These are phyloP conservation scores for Albugo candida DNA, from an alignment of 352 stramenopile genomes.

Conservation along the genomic window DNA sequence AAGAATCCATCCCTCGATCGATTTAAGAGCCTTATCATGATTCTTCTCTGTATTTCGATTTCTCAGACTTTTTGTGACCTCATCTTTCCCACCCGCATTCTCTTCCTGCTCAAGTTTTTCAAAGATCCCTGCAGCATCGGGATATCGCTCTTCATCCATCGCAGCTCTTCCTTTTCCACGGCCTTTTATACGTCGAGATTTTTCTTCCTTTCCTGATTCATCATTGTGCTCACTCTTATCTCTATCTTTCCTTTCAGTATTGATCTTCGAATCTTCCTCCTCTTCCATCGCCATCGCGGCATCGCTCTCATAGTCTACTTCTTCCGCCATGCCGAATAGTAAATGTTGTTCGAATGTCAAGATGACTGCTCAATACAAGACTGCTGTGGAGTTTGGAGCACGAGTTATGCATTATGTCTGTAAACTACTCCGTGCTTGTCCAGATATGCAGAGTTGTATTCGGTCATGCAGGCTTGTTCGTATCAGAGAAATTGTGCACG, in stretches of 20 bases:
- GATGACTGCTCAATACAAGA: too few species aligned
- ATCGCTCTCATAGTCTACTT: constrained; percentile 79
- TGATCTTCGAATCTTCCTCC: constrained; percentile 21
- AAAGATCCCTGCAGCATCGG: constrained; percentile 51
- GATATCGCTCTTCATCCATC: constrained; percentile 61
- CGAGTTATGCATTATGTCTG: too few species aligned
- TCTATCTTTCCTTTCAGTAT: background rate
- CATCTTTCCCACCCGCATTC: constrained; percentile 3
- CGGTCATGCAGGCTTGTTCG: too few species aligned
- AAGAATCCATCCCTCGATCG: constrained; percentile 92
- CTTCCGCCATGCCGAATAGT: constrained; percentile 32
- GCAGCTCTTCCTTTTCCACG: constrained; percentile 37
- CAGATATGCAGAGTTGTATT: too few species aligned
- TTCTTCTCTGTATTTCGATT: constrained; percentile 8
- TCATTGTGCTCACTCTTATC: background rate
- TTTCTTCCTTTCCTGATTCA: constrained; percentile 8
- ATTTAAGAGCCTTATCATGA: constrained; percentile 42
- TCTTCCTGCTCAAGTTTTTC: constrained; percentile 30
- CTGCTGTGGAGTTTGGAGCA: too few species aligned
- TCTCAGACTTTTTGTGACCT: background rate
- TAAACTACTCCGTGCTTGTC: too few species aligned
- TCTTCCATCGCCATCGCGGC: constrained; percentile 68
- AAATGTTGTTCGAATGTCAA: too few species aligned
- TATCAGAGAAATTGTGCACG: too few species aligned
- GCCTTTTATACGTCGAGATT: constrained; percentile 23